Conservation (phyloP, 2,329 filamentous ascomycete genomes). For the Arthrobotrys entomopaga region DNA sequence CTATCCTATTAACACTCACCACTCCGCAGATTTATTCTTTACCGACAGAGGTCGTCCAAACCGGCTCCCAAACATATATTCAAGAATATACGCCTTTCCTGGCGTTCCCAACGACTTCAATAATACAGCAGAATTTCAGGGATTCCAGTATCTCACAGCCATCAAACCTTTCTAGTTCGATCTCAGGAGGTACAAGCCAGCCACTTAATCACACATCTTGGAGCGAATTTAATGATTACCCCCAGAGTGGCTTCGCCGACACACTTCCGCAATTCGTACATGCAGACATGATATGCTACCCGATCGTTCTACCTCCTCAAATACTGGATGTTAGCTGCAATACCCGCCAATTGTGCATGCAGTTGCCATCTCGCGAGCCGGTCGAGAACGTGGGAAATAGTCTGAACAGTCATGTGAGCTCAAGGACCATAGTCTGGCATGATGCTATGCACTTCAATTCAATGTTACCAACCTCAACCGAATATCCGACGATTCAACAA, state of each 20-base stretch:
- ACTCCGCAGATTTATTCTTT: background rate
- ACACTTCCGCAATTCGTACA: conserved; percentile 8
- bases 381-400: background rate
- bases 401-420: background rate
- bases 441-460: conserved; percentile 19
- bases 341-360: conserved; percentile 17
- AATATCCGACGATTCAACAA: background rate
- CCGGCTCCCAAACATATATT: too few species aligned
- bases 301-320: conserved; percentile 14
- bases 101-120: too few species aligned
- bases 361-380: background rate
- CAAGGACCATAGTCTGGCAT: conserved; percentile 2
- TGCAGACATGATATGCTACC: conserved; percentile 25
- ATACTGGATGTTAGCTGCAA: conserved; percentile 16
- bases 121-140: too few species aligned
- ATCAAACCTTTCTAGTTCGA: too few species aligned
- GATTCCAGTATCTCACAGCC: too few species aligned
- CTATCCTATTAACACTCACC: background rate
- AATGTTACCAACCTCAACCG: background rate
- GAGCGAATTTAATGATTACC: background rate
- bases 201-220: background rate
- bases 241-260: background rate
- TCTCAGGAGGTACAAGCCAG: background rate
- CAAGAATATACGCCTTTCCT: too few species aligned
- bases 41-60: background rate